Conservation (phyloP, 1,139 yeast species). For the Kurtzmaniella quercitrusa region DNA sequence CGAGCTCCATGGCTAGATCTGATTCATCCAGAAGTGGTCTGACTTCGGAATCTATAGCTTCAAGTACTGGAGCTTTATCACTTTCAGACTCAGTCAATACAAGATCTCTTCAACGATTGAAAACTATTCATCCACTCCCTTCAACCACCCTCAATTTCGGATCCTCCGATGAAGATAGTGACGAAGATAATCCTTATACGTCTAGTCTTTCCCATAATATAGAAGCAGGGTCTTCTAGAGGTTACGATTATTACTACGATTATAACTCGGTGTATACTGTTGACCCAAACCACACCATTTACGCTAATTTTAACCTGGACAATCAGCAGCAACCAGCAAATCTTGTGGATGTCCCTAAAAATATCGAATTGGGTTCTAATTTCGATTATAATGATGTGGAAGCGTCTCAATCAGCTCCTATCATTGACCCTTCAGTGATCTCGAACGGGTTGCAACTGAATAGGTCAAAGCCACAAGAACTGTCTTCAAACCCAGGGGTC, state of each 20-base stretch:
- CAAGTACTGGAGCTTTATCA: constrained; percentile 15
- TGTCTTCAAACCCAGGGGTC: constrained; percentile 1
- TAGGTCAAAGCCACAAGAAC: constrained; percentile 1
- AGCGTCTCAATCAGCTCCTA: constrained; percentile 19
- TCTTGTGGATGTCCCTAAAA: constrained; percentile 45
- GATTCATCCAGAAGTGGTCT: not conserved
- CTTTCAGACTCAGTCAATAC: constrained; percentile 7
- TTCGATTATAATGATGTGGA: constrained; percentile 35
- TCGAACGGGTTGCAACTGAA: constrained; percentile 8
- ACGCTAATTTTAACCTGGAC: constrained; percentile 19
- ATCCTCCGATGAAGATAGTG: constrained; percentile 66
- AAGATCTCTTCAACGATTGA: constrained; percentile 16
- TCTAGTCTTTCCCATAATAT: constrained; percentile 76
- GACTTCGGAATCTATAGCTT: constrained; percentile 22
- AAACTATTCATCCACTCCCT: constrained; percentile 71
- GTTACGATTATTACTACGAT: constrained; percentile 82
- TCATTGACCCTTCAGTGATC: constrained; percentile 19
- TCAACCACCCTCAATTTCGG: constrained; percentile 79
- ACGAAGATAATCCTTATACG: constrained; percentile 49
- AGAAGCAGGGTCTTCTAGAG: constrained; percentile 58
- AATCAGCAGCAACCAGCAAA: constrained; percentile 25
- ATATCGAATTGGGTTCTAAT: constrained; percentile 38
- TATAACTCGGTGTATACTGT: constrained; percentile 76
- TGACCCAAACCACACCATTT: constrained; percentile 47
- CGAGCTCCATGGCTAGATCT: not conserved